A percentile compares a stretch with the other conserved stretches of the same genome.
phyloP scores from a whole-genome alignment of 805 yeast species.

The Yamadazyma nakazawae region DNA sequence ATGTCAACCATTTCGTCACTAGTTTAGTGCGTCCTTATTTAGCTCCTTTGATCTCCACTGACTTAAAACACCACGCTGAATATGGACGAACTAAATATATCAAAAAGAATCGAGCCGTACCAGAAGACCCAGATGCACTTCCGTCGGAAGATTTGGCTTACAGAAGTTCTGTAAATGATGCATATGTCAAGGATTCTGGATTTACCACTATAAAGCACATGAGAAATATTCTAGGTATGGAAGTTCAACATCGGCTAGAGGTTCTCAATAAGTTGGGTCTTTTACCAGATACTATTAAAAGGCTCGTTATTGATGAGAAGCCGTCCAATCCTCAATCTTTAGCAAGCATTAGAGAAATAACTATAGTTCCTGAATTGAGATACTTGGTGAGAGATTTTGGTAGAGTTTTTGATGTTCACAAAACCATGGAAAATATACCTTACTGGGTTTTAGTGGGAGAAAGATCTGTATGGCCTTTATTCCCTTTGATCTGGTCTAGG shows the following conservation, averaged over 20 bases:
- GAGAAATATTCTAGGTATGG: constrained; percentile 64
- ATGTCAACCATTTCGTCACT: constrained; percentile 89
- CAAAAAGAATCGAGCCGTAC: constrained; percentile 16
- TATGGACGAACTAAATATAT: constrained; percentile 28
- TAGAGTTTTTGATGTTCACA: constrained; percentile 72
- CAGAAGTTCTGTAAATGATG: constrained; percentile 15
- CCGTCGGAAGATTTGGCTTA: constrained; percentile 11
- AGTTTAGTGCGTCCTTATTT: constrained; percentile 91
- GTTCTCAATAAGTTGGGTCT: constrained; percentile 77
- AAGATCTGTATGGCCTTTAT: constrained; percentile 86
- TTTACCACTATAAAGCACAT: constrained; percentile 31
- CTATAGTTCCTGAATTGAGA: constrained; percentile 83
- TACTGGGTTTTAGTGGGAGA: constrained; percentile 93
- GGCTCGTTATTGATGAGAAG: constrained; percentile 83
- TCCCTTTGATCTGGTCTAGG: constrained; percentile 80
- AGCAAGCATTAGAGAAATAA: constrained; percentile 63
- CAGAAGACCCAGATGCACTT: constrained; percentile 22
- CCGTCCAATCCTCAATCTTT: constrained; percentile 67
- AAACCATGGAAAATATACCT: constrained; percentile 67
- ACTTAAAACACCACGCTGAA: constrained; percentile 64
- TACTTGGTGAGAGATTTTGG: constrained; percentile 69
- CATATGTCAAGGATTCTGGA: constrained; percentile 31
- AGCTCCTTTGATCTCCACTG: constrained; percentile 84
- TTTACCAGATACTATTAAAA: constrained; percentile 62
- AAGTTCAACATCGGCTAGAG: constrained; percentile 79